Base-by-base conservation (phyloP, 2,329 filamentous ascomycete genomes). In the Curvularia lunata region DNA sequence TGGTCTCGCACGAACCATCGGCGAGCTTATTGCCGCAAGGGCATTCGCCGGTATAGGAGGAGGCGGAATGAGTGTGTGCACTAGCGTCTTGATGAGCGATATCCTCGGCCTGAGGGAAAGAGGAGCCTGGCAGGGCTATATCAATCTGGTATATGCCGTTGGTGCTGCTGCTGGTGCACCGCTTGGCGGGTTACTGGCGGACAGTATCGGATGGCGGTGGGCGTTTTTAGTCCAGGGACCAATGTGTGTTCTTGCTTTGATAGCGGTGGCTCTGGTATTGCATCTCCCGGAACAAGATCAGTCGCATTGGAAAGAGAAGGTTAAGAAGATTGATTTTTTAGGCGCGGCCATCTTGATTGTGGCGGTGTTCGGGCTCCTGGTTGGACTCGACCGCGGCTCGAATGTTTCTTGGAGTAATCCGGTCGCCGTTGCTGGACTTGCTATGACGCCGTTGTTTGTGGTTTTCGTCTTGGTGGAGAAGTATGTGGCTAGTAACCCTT, bases 131-230 rank as follows among this genome's bases (percentile, higher is more conserved):
- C 90, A 92, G 73, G 90, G 89, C 6, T 80, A 87, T 59, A 81
- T 91, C 68, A 93, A 92, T 72, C 84, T 92, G 61, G 82, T 92
- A 48, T 92, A 84, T 67, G 88, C 88, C 0, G 77, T 81, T 18
- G 91, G 90, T n/a, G 84, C 88, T 3, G 85, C 86, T 5, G 81
- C 83, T 5, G 91, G 91, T 2, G 90, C 87, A 4, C 55, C 90
- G 0, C 64, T 94, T 0, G 91, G 84, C 16, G 90, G 91, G 2
- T 73, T 91, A 6, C 74, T 92, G n/a, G 85, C 89, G 0, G 90
- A 92, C 73, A 85, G 82, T 4, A 83, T 92, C 50, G 89, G 90
- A 32, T 92, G 90, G 90, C 81, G 90, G 63, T 92, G 89, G 88
- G 84, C 89, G 0, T 94, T 95, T 70, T 74, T 91, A 12, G 82